phyloP scores from a whole-genome alignment of 116 monocot species.

The Cymodocea nodosa region DNA sequence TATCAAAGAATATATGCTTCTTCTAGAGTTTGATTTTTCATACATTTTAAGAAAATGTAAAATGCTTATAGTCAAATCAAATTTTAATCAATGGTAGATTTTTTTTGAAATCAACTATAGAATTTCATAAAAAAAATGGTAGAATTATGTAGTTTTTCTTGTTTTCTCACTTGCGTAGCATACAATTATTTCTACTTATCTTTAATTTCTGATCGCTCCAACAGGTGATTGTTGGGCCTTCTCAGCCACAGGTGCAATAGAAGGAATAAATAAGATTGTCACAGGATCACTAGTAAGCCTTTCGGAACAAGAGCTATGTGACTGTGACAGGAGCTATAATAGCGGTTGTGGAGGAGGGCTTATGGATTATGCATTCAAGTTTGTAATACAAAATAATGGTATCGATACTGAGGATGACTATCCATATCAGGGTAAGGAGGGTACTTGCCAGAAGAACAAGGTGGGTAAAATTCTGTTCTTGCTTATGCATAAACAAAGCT shows the following conservation, averaged over 20 bases:
- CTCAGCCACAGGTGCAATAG: constrained; percentile 94
- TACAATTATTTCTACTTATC: neutral
- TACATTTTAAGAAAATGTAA: too few species aligned
- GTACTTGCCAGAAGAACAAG: constrained; percentile 63
- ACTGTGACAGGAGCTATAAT: constrained; percentile 78
- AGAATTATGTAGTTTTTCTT: too few species aligned
- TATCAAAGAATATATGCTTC: too few species aligned
- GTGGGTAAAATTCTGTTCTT: constrained; percentile 9
- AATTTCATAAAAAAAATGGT: too few species aligned
- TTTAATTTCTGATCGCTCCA: constrained; percentile 7
- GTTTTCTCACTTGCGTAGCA: too few species aligned
- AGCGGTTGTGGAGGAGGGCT: constrained; percentile 80
- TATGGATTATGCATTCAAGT: constrained; percentile 94
- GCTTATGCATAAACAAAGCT: neutral
- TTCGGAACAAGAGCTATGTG: constrained; percentile 88
- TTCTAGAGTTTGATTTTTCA: too few species aligned
- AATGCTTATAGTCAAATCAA: too few species aligned
- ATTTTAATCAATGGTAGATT: too few species aligned
- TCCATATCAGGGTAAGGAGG: constrained; percentile 53
- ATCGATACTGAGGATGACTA: constrained; percentile 87
- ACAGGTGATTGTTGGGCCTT: constrained; percentile 98
- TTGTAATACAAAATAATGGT: constrained; percentile 71
- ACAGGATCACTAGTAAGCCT: constrained; percentile 84
- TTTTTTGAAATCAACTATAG: too few species aligned
- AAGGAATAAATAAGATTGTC: constrained; percentile 92